Conservation (phyloP, 1,139 yeast species). For the Blastobotrys proliferans region DNA sequence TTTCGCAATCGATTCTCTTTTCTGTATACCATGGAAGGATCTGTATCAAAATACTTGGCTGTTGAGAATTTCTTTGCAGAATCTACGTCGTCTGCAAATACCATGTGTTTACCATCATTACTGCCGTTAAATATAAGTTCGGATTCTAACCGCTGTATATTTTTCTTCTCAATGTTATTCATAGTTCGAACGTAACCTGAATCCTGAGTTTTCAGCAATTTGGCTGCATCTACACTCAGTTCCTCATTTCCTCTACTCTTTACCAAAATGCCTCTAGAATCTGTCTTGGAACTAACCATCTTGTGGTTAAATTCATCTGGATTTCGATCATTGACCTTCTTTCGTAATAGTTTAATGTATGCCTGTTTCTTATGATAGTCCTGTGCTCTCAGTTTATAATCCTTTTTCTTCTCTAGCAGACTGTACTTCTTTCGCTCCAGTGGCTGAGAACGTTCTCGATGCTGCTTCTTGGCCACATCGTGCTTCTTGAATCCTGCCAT, state of each 20-base stretch:
- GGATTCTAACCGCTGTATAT: slow-evolving; percentile 59
- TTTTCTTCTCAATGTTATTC: slow-evolving; percentile 61
- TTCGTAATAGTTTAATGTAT: slow-evolving; percentile 68
- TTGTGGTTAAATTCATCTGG: slow-evolving; percentile 98
- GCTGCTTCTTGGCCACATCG: slow-evolving; percentile 92
- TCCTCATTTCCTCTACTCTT: slow-evolving; percentile 62
- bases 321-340: slow-evolving; percentile 68
- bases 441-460: slow-evolving; percentile 87
- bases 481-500: slow-evolving; percentile 73
- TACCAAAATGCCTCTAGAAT: slow-evolving; percentile 59
- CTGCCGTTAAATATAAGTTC: slow-evolving; percentile 49
- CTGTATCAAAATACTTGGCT: slow-evolving; percentile 65
- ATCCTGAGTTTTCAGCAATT: slow-evolving; percentile 85
- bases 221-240: slow-evolving; percentile 68
- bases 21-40: slow-evolving; percentile 54
- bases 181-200: slow-evolving; percentile 76
- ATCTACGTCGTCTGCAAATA: slow-evolving; percentile 66
- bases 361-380: slow-evolving; percentile 89
- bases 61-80: slow-evolving; percentile 59
- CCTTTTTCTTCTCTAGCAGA: slow-evolving; percentile 90
- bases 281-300: slow-evolving; percentile 70
- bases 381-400: slow-evolving; percentile 80
- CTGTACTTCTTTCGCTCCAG: slow-evolving; percentile 70
- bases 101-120: slow-evolving; percentile 62
- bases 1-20: slow-evolving; percentile 69